Evolutionary conservation across 192 early-diverging fungal species (phyloP).

Genomic region (Irineochytrium annulatum): DNA sequence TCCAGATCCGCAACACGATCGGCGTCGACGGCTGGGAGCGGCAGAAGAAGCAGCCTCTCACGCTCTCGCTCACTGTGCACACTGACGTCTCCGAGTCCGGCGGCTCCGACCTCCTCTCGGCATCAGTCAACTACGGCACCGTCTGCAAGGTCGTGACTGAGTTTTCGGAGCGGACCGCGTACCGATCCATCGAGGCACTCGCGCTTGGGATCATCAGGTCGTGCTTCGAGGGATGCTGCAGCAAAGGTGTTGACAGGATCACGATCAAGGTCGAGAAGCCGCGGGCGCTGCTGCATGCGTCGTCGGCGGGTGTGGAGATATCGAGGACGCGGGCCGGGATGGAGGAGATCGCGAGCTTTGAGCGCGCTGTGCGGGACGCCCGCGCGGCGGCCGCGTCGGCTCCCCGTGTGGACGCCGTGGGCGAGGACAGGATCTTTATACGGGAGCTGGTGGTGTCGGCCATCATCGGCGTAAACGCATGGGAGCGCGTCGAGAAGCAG

Average conservation of each 20-base stretch:
- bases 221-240: no score
- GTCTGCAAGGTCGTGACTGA: constrained; percentile 71
- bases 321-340: constrained; percentile 66
- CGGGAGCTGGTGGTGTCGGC: constrained; percentile 69
- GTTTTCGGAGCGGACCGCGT: constrained; percentile 68
- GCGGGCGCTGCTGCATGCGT: constrained; percentile 85
- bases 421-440: constrained; percentile 80
- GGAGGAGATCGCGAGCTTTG: constrained; percentile 25
- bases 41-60: constrained; percentile 79
- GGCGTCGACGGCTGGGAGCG: constrained; percentile 95
- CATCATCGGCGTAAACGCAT: constrained; percentile 93
- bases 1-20: constrained; percentile 38
- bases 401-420: constrained; percentile 25
- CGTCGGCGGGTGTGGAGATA: constrained; percentile 82
- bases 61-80: constrained; percentile 70
- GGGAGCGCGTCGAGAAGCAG: constrained; percentile 95
- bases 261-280: constrained; percentile 78
- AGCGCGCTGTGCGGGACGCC: background rate
- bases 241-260: constrained; percentile 52
- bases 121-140: constrained; percentile 80
- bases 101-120: constrained; percentile 70
- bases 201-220: constrained; percentile 60
- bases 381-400: no score
- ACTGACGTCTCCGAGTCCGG: constrained; percentile 73
- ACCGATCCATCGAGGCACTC: constrained; percentile 87